A percentile compares a stretch with the other conserved stretches of the same genome.
Evolutionary conservation across 208 protist genomes (phyloP).

Genomic region (Perkinsela sp.): DNA sequence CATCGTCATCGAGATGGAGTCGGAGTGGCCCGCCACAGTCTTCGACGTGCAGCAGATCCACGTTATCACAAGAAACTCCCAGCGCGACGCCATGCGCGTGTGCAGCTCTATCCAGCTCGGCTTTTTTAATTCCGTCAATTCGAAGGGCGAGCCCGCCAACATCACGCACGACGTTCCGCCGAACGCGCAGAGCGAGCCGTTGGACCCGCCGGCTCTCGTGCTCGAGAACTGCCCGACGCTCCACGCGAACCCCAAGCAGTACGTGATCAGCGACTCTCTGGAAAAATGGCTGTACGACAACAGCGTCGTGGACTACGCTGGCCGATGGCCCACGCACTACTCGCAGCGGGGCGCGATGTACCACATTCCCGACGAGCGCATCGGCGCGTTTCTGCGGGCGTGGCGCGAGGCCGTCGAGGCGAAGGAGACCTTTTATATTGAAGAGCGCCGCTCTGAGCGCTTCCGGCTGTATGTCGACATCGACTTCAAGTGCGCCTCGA

Average conservation of each 20-base stretch:
- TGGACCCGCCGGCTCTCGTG: neutral
- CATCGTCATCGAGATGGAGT: neutral
- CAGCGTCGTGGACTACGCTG: neutral
- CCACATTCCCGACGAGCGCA: slow-evolving; percentile 1
- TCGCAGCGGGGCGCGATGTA: slow-evolving; percentile 2
- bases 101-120: neutral
- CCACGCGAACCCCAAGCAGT: neutral
- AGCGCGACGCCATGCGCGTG: neutral
- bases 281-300: neutral
- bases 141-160: neutral
- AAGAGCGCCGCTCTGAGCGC: neutral
- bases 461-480: neutral
- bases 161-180: neutral
- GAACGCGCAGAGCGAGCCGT: neutral
- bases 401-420: neutral
- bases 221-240: neutral
- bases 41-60: neutral
- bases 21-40: neutral
- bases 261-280: neutral
- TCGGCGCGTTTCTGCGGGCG: neutral
- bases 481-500: neutral
- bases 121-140: neutral
- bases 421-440: neutral
- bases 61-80: neutral
- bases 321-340: neutral